Evolutionary conservation across 495 filamentous ascomycete species (phyloP), one percentile per base, ranked within the genome.

Genomic region (Staphylotrichum longicolle): DNA sequence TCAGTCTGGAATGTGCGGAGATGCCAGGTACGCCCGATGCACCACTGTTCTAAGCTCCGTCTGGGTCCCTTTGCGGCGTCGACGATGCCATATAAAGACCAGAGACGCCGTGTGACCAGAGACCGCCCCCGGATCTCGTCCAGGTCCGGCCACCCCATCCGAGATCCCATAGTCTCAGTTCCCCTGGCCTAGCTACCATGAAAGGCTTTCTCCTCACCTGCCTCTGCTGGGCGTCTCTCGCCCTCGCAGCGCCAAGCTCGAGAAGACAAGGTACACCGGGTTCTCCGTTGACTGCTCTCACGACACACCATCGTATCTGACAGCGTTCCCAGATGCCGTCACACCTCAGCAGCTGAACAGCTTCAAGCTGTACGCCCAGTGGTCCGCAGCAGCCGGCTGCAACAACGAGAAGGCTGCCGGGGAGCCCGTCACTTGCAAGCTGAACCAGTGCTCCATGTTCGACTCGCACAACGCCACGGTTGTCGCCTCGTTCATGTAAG

Each of bases 321-420:
- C 51, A 53, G 10, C 34, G 20, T 27, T 42, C 40, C 10, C 54
- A 67, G 54, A 42, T 61, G 54, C 39, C 48, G 63, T 77, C 37
- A 72, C 79, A 0, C 14, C 67, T 0, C 61, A 62, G 2, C 70
- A 81, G 37, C 68, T 86, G n/a, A 51, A 69, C 30, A 75, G 81
- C 45, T 74, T 93, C 49, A 72, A 78, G 4, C 75, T 91, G 62
- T 89, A 82, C 68, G 82, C 86, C 14, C 83, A 93, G 68, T 93
- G 87, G 70, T 77, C 89, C 2, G 86, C 79, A 0, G 87, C 89
- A 0, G 75, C 85, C 5, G 91, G 90, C 71, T 94, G 90, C 71
- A 77, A 82, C 41, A 76, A 64, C 53, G 77, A 86, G 57, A 79
- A 80, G 47, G 44, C 63, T 7, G 71, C 80, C 6, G 80, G 80